Conservation (phyloP, 257 asterid genomes). For the Sherardia arvensis region DNA sequence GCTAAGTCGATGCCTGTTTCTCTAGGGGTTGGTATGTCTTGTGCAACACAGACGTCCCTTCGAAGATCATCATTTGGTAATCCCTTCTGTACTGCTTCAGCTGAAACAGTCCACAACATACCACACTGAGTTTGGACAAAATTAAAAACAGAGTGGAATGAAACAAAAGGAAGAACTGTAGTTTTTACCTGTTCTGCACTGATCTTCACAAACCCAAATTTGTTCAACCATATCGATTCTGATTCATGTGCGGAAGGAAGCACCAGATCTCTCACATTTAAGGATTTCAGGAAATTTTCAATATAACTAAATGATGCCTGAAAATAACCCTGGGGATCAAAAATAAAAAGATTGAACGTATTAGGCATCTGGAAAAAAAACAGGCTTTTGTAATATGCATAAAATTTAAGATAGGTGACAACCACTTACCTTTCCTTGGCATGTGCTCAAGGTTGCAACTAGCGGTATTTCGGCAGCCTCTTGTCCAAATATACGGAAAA, state of each 20-base stretch:
- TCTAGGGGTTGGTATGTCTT: conserved; percentile 24
- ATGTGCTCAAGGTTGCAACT: conserved; percentile 56
- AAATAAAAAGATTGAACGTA: neutral
- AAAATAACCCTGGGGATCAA: conserved; percentile 59
- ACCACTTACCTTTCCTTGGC: conserved; percentile 56
- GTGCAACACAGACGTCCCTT: conserved; percentile 60
- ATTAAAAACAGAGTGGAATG: neutral
- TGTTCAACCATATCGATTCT: conserved; percentile 38
- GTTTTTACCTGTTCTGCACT: conserved; percentile 26
- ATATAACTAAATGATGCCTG: conserved; percentile 46
- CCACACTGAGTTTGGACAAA: neutral
- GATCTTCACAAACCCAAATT: conserved; percentile 34
- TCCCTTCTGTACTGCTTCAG: conserved; percentile 37
- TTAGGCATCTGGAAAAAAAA: neutral
- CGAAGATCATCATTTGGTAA: conserved; percentile 57
- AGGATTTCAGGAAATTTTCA: conserved; percentile 26
- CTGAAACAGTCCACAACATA: conserved; percentile 27
- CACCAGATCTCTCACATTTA: conserved; percentile 34
- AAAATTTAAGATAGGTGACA: neutral
- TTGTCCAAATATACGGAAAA: conserved; percentile 66
- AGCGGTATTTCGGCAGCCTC: conserved; percentile 85
- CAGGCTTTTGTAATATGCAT: neutral
- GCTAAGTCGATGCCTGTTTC: neutral
- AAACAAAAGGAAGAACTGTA: neutral
- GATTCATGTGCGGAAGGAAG: conserved; percentile 63